These are phyloP conservation scores for Ophiostoma triangulosporum DNA, from an alignment of 2,329 filamentous ascomycete genomes.

Conservation along the genomic window DNA sequence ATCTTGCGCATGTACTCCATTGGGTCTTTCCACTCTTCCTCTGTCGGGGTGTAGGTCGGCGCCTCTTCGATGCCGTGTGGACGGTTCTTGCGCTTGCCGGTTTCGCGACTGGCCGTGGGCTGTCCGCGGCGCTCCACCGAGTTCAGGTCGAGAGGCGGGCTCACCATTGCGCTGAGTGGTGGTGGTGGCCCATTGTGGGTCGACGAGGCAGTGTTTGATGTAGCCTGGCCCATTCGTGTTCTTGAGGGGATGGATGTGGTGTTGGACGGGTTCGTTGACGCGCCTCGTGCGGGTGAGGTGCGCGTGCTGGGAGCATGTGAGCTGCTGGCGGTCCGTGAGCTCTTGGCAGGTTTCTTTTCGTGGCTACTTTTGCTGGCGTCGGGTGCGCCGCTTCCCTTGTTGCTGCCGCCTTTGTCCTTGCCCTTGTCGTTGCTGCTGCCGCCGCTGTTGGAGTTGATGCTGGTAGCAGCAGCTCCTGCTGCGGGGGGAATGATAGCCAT, in stretches of 20 bases:
- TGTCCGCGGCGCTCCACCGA: constrained; percentile 88
- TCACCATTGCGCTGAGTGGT: constrained; percentile 43
- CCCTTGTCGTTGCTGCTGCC: constrained; percentile 2
- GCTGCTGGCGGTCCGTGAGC: constrained; percentile 17
- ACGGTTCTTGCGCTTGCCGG: constrained; percentile 61
- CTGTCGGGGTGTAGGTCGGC: constrained; percentile 77
- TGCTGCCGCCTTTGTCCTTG: constrained; percentile 1
- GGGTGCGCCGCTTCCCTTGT: not conserved
- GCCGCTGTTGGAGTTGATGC: not conserved
- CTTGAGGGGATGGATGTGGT: constrained; percentile 32
- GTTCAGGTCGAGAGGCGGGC: constrained; percentile 60
- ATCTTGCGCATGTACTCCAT: constrained; percentile 92
- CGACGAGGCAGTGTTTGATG: not conserved
- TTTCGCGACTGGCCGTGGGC: constrained; percentile 60
- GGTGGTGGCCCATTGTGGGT: constrained; percentile 30
- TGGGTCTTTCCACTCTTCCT: constrained; percentile 90
- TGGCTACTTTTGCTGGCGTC: constrained; percentile 1
- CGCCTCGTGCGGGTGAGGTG: constrained; percentile 34
- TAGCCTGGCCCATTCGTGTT: constrained; percentile 24
- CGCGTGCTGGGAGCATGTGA: constrained; percentile 28
- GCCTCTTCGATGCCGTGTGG: constrained; percentile 81
- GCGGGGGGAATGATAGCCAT: constrained; percentile 12
- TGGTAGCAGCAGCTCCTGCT: not conserved
- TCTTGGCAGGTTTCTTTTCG: constrained; percentile 17
- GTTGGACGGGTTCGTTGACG: constrained; percentile 19